phyloP scores from a whole-genome alignment of 163 green algal genomes.

The Coccomyxa subellipsoidea region DNA sequence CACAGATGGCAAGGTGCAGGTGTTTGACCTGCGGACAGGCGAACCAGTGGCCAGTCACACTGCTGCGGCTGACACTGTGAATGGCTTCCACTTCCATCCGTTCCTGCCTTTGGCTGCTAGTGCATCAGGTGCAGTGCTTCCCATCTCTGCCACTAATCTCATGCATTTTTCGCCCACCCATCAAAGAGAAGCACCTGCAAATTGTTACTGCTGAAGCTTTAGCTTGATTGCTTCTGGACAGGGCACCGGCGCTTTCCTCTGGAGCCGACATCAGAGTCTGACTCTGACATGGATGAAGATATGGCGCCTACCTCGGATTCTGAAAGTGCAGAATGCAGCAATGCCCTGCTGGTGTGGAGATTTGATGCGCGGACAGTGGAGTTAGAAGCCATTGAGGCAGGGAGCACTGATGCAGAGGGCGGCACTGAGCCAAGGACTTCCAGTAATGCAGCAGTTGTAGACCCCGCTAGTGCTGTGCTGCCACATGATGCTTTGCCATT shows the following conservation, averaged over 20 bases:
- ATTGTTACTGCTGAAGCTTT: neutral
- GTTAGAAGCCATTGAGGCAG: neutral
- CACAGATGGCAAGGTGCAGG: conserved; percentile 36
- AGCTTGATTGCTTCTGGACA: neutral
- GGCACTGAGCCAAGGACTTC: neutral
- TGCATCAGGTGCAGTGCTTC: conserved; percentile 46
- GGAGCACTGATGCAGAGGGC: neutral
- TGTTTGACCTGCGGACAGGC: conserved; percentile 71
- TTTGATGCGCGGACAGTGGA: neutral
- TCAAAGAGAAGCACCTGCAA: neutral
- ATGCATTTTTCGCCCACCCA: too few species aligned
- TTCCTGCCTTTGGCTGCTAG: conserved; percentile 63
- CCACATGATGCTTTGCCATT: neutral
- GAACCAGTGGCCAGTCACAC: conserved; percentile 32
- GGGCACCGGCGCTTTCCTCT: conserved; percentile 9
- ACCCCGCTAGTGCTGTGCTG: neutral
- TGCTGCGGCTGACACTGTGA: conserved; percentile 68
- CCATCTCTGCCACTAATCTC: too few species aligned
- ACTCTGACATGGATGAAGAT: conserved; percentile 5
- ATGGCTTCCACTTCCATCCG: conserved; percentile 72
- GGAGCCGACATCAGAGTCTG: neutral
- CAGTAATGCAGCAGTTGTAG: neutral
- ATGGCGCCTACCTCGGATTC: neutral
- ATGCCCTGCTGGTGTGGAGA: conserved; percentile 26
- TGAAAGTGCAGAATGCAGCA: neutral